Evolutionary conservation across 129 eudicot genomes (phyloP), one percentile per base, ranked within the genome.

Genomic region (Heracleum sosnowskyi): DNA sequence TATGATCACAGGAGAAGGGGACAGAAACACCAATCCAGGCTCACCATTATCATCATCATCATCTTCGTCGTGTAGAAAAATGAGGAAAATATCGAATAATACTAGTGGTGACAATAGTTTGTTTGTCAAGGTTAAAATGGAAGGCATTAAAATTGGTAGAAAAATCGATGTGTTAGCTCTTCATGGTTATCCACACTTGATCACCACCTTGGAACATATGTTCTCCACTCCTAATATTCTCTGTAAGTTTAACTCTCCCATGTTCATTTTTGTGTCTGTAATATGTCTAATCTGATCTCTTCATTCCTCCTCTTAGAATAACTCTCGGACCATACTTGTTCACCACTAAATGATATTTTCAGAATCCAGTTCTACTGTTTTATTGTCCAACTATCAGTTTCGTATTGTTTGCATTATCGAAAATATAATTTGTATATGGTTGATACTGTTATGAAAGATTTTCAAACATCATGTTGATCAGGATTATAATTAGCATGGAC

Each of bases 51-150:
- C 69, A 11, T 60, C 69, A 26, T 26, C 69, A 2, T 62, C 69
- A 22, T 53, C 63, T 11, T 53, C 63, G 0, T 55, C 64, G 31
- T 55, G 31, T 24, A 55, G 31, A 24, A 2, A 55, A 24, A 24
- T 24, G 70, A 26, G 70, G 7, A 20, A 28, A 28, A 63, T 26
- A 4, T 4, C 13, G 35, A 13, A 13, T 11, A 26, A 28, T 2
- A 63, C 35, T 12, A 11, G 73, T 35, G 42, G 41, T 69, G 37
- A 69, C 11, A 18, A 35, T 33, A 4, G 42, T 16, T 69, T 69
- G 73, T 69, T 69, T 69, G 73, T 69, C 28, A 69, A 69, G 73
- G 73, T 69, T 34, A 35, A 29, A 69, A 69, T 69, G 73, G 73
- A 69, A 69, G 73, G 73, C 42, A 35, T 69, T 0, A 33, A 35